These are phyloP conservation scores for Parietaria judaica DNA, from an alignment of 306 rosid species.

Conservation along the genomic window DNA sequence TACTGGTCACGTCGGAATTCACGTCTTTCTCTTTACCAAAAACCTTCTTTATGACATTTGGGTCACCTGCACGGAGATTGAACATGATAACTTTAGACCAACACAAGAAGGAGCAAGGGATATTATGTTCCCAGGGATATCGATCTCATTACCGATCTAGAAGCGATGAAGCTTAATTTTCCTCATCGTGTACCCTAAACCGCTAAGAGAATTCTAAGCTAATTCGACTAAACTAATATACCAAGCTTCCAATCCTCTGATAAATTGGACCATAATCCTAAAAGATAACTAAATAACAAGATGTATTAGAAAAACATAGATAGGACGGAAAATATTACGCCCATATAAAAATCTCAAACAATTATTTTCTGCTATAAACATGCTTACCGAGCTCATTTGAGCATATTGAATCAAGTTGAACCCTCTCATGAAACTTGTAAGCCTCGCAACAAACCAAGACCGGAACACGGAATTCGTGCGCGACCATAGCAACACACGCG, in stretches of 20 bases:
- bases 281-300: too few relatives aligned
- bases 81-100: conserved; percentile 15
- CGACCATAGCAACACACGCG: conserved; percentile 88
- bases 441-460: conserved; percentile 88
- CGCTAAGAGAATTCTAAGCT: too few relatives aligned
- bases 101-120: not conserved
- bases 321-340: not conserved
- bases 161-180: not conserved
- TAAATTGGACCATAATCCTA: too few relatives aligned
- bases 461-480: conserved; percentile 73
- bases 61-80: conserved; percentile 60
- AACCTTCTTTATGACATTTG: conserved; percentile 51
- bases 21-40: conserved; percentile 55
- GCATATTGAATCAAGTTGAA: conserved; percentile 87
- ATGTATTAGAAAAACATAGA: not conserved
- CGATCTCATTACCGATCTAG: too few relatives aligned
- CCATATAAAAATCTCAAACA: too few relatives aligned
- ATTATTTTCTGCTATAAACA: not conserved
- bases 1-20: conserved; percentile 32
- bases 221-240: too few relatives aligned
- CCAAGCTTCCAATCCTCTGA: too few relatives aligned
- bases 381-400: conserved; percentile 73
- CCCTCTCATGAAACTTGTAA: conserved; percentile 90
- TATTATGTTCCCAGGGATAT: too few relatives aligned
- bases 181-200: not conserved